Evolutionary conservation across 352 stramenopile species (phyloP), one percentile per base, ranked within the genome.

Genomic region (Globisporangium lucens): DNA sequence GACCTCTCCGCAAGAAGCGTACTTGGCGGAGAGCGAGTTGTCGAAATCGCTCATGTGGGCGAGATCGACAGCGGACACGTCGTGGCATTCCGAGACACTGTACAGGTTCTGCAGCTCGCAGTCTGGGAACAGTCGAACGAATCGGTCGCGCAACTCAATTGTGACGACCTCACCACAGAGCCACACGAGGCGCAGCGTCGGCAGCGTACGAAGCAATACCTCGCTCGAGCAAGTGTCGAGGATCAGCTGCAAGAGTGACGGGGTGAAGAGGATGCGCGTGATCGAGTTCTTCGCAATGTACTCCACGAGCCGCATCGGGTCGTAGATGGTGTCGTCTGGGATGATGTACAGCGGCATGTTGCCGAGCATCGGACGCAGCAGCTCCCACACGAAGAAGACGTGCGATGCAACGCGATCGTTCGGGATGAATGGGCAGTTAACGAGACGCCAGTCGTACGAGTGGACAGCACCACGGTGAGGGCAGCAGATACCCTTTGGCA

Each of bases 381-480:
- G 72, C 65, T 98, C 95, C 95, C 95, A 98, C 3, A 98, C 90
- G 66, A 98, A 98, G 71, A 98, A 98, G 22, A 98, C 92, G 68
- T 97, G 94, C 56, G 87, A 97, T 29, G 91, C 93, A 58, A 97
- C 91, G 53, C 85, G 79, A 35, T 97, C 86, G 46, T 94, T 78
- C 47, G 82, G 75, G 29, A 85, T 73, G 56, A 83, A 91, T 12
- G 85, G 81, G 15, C 83, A 91, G 57, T 90, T 78, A n/a, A 79
- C 80, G 13, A 95, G 79, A 1, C 92, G 91, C 82, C 93, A 97
- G 59, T 95, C 62, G 73, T 98, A 98, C 15, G 91, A 98, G 73
- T 97, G 91, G 13, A 97, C 90, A 6, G 93, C 90, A 30, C 91
- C 92, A 35, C 94, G 89, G 73, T 98, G 94, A 13, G 93, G 93